Conservation (phyloP, 139 green algal species). For the Diplosphaera chodatii region DNA sequence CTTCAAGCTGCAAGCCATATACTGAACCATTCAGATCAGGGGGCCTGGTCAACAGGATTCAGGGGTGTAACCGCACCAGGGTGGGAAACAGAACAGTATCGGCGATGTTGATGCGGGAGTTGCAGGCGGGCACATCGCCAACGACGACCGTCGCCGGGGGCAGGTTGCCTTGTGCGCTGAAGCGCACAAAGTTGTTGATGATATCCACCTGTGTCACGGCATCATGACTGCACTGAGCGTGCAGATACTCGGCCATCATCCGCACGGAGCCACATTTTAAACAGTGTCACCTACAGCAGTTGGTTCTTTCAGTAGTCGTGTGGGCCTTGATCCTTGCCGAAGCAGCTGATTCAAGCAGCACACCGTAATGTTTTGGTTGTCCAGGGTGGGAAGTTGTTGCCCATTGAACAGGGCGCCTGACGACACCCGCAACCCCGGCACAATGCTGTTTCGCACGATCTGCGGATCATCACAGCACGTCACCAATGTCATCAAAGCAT, state of each 20-base stretch:
- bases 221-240: background rate
- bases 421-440: constrained; percentile 11
- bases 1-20: no score
- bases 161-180: constrained; percentile 1
- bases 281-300: no score
- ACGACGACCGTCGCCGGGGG: background rate
- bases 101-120: background rate
- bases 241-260: no score
- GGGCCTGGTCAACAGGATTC: no score
- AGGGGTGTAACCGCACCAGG: background rate
- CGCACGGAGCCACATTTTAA: no score
- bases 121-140: background rate
- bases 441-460: constrained; percentile 38
- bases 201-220: background rate
- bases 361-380: constrained; percentile 12
- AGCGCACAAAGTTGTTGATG: background rate
- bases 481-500: background rate
- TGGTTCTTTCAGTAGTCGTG: no score
- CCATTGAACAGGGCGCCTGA: constrained; percentile 16
- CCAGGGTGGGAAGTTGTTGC: constrained; percentile 14
- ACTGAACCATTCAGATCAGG: no score
- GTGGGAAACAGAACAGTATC: background rate
- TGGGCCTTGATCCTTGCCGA: no score
- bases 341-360: no score
- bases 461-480: constrained; percentile 3